A percentile compares a stretch with the other conserved stretches of the same genome.
These are phyloP conservation scores for Hymenoscyphus fructigenus DNA, from an alignment of 2,329 filamentous ascomycete genomes.

Conservation along the genomic window DNA sequence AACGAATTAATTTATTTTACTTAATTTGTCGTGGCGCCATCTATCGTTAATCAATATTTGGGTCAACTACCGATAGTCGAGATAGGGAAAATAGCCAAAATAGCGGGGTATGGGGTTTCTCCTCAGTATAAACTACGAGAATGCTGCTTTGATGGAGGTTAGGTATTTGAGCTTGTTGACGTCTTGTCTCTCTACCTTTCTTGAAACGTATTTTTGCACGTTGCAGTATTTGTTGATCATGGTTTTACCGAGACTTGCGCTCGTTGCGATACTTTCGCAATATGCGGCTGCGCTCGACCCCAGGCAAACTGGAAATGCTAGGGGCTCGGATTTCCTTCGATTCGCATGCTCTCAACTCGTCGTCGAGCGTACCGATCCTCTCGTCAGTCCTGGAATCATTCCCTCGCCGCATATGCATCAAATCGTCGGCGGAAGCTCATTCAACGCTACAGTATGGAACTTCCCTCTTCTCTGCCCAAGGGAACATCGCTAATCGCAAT, in stretches of 20 bases:
- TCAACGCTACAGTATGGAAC: constrained; percentile 36
- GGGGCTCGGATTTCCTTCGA: constrained; percentile 20
- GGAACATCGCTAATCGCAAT: constrained; percentile 1
- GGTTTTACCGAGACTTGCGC: constrained; percentile 11
- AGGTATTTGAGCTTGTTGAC: background rate
- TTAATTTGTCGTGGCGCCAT: constrained; percentile 2
- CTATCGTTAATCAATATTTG: constrained; percentile 5
- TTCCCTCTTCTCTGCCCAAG: too few species aligned
- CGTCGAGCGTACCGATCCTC: constrained; percentile 20
- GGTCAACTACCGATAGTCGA: background rate
- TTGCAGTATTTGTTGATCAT: constrained; percentile 11
- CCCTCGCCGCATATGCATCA: constrained; percentile 21
- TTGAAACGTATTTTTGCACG: constrained; percentile 19
- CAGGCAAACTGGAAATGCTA: constrained; percentile 17
- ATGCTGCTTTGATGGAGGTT: background rate
- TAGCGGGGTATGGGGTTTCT: background rate
- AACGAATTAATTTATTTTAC: constrained; percentile 6
- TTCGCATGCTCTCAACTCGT: constrained; percentile 20
- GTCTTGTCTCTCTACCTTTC: background rate
- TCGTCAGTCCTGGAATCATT: constrained; percentile 17
- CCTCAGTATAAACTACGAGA: constrained; percentile 6
- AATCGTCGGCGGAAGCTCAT: constrained; percentile 35
- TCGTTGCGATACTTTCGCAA: constrained; percentile 16
- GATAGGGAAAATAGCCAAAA: background rate
- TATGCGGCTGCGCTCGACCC: constrained; percentile 11